Conservation (phyloP, 2,329 filamentous ascomycete genomes). For the Teratosphaeria viscida region DNA sequence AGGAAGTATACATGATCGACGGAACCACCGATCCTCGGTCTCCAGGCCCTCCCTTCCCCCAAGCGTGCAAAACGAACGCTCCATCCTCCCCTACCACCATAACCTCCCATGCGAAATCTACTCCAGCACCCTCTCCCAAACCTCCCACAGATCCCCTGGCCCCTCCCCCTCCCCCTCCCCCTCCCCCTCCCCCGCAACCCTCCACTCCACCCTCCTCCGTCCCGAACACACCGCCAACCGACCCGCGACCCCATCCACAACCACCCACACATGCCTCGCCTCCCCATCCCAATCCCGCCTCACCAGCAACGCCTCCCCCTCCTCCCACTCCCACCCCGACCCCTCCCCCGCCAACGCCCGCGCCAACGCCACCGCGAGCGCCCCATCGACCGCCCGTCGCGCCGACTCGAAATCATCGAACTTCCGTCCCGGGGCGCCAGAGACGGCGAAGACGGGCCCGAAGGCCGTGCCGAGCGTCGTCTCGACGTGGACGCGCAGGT, state of each 20-base stretch:
- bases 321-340: constrained; percentile 13
- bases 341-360: constrained; percentile 4
- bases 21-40: background rate
- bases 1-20: no score
- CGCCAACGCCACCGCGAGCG: constrained; percentile 7
- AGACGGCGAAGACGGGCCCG: constrained; percentile 13
- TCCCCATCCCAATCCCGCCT: constrained; percentile 4
- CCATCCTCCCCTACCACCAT: no score
- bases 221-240: constrained; percentile 4
- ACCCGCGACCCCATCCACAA: constrained; percentile 2
- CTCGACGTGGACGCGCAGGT: constrained; percentile 12
- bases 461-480: constrained; percentile 19
- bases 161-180: background rate
- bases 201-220: constrained; percentile 7
- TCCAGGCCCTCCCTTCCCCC: no score
- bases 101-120: no score
- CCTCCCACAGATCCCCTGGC: constrained; percentile 5
- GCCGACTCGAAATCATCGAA: constrained; percentile 7
- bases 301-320: constrained; percentile 11
- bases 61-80: no score
- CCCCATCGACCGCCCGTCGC: constrained; percentile 4
- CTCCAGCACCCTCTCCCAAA: background rate
- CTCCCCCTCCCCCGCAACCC: background rate
- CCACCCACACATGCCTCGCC: constrained; percentile 6
- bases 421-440: background rate